phyloP scores from a whole-genome alignment of 106 monocot species.

The Allium cepa region DNA sequence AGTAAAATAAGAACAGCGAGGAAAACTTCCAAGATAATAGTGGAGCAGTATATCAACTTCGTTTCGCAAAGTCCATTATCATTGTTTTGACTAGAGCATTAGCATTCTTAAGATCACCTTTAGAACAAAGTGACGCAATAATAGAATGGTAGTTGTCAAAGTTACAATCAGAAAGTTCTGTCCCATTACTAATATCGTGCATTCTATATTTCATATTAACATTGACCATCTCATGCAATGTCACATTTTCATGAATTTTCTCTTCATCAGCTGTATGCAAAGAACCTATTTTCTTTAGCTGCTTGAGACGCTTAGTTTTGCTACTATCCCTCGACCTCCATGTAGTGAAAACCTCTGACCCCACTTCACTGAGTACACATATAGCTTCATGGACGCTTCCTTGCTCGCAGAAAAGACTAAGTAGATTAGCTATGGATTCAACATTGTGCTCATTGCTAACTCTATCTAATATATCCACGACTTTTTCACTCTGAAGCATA shows the following conservation, averaged over 20 bases:
- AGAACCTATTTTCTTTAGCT: conserved; percentile 10
- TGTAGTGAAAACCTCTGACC: conserved; percentile 25
- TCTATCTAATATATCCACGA: conserved; percentile 43
- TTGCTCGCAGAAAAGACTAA: conserved; percentile 57
- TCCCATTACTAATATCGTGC: not conserved
- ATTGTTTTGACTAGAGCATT: conserved; percentile 38
- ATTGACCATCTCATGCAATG: conserved; percentile 1
- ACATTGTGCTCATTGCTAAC: conserved; percentile 36
- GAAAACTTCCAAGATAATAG: too few species aligned
- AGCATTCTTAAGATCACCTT: conserved; percentile 67
- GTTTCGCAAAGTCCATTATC: conserved; percentile 16
- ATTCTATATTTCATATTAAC: conserved; percentile 10
- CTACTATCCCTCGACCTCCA: conserved; percentile 14
- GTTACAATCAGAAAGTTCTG: not conserved
- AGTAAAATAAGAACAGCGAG: too few species aligned
- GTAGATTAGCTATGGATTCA: conserved; percentile 42
- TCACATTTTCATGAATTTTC: conserved; percentile 2
- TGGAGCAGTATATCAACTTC: too few species aligned
- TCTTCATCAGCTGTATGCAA: conserved; percentile 13
- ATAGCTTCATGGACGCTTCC: conserved; percentile 73
- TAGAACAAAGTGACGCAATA: conserved; percentile 66
- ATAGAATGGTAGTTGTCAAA: conserved; percentile 64
- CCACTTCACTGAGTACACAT: conserved; percentile 50
- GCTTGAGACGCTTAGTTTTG: conserved; percentile 11
- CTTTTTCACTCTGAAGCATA: conserved; percentile 57